Evolutionary conservation across 805 yeast species (phyloP).

Genomic region (Geotrichum ghanense): DNA sequence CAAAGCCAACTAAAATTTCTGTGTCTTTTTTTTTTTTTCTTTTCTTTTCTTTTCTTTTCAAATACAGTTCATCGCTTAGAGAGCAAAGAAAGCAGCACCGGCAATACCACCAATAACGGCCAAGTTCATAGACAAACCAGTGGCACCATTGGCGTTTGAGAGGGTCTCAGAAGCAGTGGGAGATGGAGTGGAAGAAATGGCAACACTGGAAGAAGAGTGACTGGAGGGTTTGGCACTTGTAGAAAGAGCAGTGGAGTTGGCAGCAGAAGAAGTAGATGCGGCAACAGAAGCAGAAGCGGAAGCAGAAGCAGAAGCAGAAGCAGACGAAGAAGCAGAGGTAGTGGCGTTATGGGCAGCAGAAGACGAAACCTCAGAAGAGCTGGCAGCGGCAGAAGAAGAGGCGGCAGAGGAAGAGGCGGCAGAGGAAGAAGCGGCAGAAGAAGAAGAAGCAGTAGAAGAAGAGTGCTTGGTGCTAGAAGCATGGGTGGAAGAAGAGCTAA

Average conservation of each 20-base stretch:
- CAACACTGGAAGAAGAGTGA: conserved; percentile 5
- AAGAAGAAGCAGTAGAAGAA: conserved; percentile 7
- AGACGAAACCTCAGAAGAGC: background rate
- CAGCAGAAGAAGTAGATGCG: conserved; percentile 12
- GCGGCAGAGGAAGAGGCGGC: conserved; percentile 2
- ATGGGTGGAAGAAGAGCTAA: conserved; percentile 9
- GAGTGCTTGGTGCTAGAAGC: conserved; percentile 6
- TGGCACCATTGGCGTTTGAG: background rate
- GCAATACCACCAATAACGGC: conserved; percentile 11
- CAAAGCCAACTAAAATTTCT: no score
- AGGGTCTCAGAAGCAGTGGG: conserved; percentile 7
- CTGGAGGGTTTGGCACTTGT: conserved; percentile 5
- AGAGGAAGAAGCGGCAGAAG: conserved; percentile 5
- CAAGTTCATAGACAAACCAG: conserved; percentile 5
- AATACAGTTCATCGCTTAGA: no score
- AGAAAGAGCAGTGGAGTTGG: conserved; percentile 4
- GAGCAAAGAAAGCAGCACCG: conserved; percentile 9
- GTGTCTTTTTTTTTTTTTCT: no score
- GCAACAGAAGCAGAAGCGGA: conserved; percentile 13
- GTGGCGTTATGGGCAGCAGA: background rate
- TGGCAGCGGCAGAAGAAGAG: conserved; percentile 2
- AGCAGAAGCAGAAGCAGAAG: conserved; percentile 5
- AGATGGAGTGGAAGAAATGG: conserved; percentile 19
- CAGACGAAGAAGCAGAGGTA: background rate
- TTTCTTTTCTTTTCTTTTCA: no score